phyloP scores from a whole-genome alignment of 345 rosid genomes.

The Pistacia vera region DNA sequence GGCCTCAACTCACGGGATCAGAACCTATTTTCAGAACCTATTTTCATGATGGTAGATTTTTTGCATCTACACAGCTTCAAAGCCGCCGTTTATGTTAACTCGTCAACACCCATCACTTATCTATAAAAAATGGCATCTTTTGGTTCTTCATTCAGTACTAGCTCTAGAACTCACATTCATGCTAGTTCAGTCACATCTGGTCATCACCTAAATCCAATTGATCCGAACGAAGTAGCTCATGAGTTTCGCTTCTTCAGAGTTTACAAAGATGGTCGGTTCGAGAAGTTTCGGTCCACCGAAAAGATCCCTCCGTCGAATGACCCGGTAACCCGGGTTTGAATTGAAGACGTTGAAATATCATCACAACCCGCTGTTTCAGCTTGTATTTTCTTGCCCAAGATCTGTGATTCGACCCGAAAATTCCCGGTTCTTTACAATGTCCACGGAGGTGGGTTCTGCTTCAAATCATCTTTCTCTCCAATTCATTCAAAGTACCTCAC shows the following conservation, averaged over 20 bases:
- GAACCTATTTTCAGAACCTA: too few relatives aligned
- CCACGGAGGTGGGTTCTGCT: slow-evolving; percentile 38
- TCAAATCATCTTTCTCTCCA: slow-evolving; percentile 29
- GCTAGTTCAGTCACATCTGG: neutral
- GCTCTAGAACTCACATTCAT: neutral
- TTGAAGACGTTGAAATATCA: slow-evolving; percentile 32
- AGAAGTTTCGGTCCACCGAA: slow-evolving; percentile 6
- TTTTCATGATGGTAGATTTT: too few relatives aligned
- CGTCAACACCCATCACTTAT: neutral
- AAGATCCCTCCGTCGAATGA: slow-evolving; percentile 24
- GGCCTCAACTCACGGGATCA: too few relatives aligned
- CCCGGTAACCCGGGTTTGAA: slow-evolving; percentile 21
- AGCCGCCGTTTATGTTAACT: neutral
- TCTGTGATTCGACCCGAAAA: slow-evolving; percentile 2
- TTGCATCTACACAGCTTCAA: neutral
- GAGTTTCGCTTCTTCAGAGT: slow-evolving; percentile 20
- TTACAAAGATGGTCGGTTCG: slow-evolving; percentile 18
- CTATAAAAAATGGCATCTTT: neutral
- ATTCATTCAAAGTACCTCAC: slow-evolving; percentile 12
- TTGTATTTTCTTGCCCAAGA: slow-evolving; percentile 31
- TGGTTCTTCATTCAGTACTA: neutral
- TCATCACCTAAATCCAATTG: neutral
- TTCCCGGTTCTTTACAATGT: slow-evolving; percentile 33
- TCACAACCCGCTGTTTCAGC: slow-evolving; percentile 30
- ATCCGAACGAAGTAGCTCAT: neutral